Base-by-base conservation (phyloP, 2,329 filamentous ascomycete species). In the Emergomyces africanus region DNA sequence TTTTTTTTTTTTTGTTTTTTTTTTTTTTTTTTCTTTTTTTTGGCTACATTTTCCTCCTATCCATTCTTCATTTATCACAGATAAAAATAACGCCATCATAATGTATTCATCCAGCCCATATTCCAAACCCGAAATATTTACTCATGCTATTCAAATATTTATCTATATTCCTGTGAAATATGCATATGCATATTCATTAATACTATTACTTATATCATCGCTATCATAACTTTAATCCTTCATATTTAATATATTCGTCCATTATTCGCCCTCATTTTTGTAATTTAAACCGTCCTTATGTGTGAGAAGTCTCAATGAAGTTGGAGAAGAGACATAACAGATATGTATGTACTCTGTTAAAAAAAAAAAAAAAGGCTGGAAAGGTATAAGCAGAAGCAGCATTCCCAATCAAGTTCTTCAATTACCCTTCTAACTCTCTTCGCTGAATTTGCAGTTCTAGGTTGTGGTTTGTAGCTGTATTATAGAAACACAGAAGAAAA, bases 1-100 rank as follows among this genome's bases (percentile, higher is more conserved):
- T 42, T 42, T 42, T 63, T 58, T 33, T 44, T 30, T 53, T 58
- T 60, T 60, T 59, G 42, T 49, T 39, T 53, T 46, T 59, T 49
- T 58, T 62, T 64, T 14, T 61, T 28, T 54, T 51, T 61, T 53
- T 51, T n/a, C n/a, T n/a, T n/a, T n/a, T n/a, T n/a, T n/a, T n/a
- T n/a, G n/a, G n/a, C n/a, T n/a, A n/a, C n/a, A n/a, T n/a, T n/a
- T n/a, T n/a, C n/a, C n/a, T n/a, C n/a, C n/a, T n/a, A n/a, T 64
- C 8, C 60, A 44, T 44, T 44, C 5, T 20, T n/a, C 1, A 44
- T 20, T 9, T n/a, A 20, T 44, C 18, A 20, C 20, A 42, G n/a
- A 18, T 42, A 42, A 18, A 18, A 18, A 18, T 42, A 42, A 18
- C n/a, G 41, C n/a, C 15, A 44, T 44, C 41, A 48, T 48, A 15